Evolutionary conservation across 257 asterid genomes (phyloP), one percentile per base, ranked within the genome.

Genomic region (Coffea canephora): DNA sequence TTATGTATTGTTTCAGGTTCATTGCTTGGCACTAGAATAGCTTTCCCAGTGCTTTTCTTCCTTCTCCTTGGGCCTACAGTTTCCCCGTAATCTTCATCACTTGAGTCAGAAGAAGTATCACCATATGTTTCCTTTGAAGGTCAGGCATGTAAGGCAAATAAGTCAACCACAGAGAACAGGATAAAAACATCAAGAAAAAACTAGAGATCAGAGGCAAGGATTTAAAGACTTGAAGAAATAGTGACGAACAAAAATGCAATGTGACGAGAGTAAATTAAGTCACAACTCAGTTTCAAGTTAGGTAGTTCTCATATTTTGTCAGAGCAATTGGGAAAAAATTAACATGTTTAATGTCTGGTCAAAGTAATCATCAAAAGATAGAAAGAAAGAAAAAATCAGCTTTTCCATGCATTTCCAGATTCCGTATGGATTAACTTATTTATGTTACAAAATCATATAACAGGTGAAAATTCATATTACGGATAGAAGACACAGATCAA

Each of bases 21-120:
- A 72, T 77, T 27, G 43, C 84, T 69, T 68, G 91, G 81, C 49
- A 72, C 59, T 67, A 15, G 69, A 84, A 76, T 84, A 80, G 85
- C 76, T 81, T 85, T 91, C 76, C 85, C 85, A 50, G 75, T 43
- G 76, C 71, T 68, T 55, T 59, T 84, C 80, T 80, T 90, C 80
- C 85, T 86, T 81, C 86, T 89, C 92, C 90, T 94, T 71, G 65
- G 80, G 80, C 80, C 71, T 39, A 83, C 73, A 76, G 84, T 64
- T 86, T 86, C 94, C 71, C 84, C 90, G 86, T 80, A 96, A 83
- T 92, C 99, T 85, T 94, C 98, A 64, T 94, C 98, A 48, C 97
- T 92, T 76, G 99, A 94, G 83, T 92, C 98, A 71, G 98, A 90
- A 82, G 93, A 85, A 67, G 77, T 83, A 83, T 86, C 86, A 82